Conservation (phyloP, 805 yeast genomes). For the Cyberlindnera mycetangii region DNA sequence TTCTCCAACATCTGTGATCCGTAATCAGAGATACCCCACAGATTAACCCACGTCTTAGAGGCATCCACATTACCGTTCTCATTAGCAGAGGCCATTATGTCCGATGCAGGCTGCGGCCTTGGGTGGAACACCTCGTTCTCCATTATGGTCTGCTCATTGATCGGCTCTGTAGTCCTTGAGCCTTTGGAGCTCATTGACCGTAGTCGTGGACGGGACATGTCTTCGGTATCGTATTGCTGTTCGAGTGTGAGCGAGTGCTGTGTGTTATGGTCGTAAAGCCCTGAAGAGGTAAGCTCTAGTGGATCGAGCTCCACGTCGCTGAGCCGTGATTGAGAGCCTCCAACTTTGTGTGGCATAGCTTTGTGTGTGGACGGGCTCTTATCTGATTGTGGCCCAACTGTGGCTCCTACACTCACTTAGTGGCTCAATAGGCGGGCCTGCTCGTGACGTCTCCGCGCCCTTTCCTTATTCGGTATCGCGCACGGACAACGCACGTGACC, state of each 20-base stretch:
- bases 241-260: neutral
- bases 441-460: no score
- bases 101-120: neutral
- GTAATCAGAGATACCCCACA: constrained; percentile 22
- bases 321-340: no score
- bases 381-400: no score
- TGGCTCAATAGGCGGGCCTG: no score
- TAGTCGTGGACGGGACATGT: neutral
- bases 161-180: neutral
- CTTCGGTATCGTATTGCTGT: neutral
- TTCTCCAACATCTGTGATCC: constrained; percentile 45
- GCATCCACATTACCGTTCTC: constrained; percentile 1
- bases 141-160: constrained; percentile 1
- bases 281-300: neutral
- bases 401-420: no score
- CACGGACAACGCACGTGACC: no score
- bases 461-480: no score
- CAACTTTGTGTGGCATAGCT: no score
- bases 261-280: neutral
- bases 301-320: no score
- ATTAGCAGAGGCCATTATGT: neutral
- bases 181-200: neutral
- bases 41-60: neutral
- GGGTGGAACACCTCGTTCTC: constrained; percentile 1
- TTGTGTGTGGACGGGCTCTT: no score